phyloP scores from a whole-genome alignment of 2,329 filamentous ascomycete genomes.

The Elsinoe arachidis region DNA sequence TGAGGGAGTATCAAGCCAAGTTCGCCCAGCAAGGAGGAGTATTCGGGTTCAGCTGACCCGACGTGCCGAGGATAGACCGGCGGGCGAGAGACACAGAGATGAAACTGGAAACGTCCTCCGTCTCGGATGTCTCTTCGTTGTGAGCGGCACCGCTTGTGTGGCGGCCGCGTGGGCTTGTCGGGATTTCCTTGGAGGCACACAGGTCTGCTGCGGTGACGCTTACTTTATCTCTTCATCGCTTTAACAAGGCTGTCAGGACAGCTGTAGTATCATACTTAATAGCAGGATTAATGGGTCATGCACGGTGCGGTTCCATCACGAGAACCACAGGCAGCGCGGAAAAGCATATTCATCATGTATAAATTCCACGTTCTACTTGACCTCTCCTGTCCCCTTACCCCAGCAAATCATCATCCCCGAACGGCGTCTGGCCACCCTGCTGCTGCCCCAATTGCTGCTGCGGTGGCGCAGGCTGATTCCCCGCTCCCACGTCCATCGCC shows the following conservation, averaged over 20 bases:
- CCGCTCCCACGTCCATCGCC: slow-evolving; percentile 59
- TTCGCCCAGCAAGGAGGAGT: slow-evolving; percentile 60
- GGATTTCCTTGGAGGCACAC: no score
- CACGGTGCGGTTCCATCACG: no score
- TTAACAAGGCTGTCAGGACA: no score
- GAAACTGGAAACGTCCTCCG: neutral
- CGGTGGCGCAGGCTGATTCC: slow-evolving; percentile 52
- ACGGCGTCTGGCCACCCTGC: slow-evolving; percentile 32
- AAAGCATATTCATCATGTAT: slow-evolving; percentile 4
- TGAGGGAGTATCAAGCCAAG: slow-evolving; percentile 68
- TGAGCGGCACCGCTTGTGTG: no score
- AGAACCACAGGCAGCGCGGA: neutral
- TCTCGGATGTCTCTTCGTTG: neutral
- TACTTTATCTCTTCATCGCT: no score
- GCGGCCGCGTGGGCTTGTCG: no score
- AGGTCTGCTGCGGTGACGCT: no score
- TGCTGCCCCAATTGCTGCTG: slow-evolving; percentile 45
- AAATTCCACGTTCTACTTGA: neutral
- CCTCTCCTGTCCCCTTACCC: neutral
- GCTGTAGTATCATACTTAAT: no score
- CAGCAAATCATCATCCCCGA: slow-evolving; percentile 30
- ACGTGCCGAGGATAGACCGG: slow-evolving; percentile 1
- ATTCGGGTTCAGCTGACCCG: slow-evolving; percentile 22
- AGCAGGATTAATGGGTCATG: no score
- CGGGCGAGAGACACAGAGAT: neutral